A percentile compares a stretch with the other conserved stretches of the same genome.
phyloP scores from a whole-genome alignment of 129 eudicot genomes.

The Flaveria ramosissima region DNA sequence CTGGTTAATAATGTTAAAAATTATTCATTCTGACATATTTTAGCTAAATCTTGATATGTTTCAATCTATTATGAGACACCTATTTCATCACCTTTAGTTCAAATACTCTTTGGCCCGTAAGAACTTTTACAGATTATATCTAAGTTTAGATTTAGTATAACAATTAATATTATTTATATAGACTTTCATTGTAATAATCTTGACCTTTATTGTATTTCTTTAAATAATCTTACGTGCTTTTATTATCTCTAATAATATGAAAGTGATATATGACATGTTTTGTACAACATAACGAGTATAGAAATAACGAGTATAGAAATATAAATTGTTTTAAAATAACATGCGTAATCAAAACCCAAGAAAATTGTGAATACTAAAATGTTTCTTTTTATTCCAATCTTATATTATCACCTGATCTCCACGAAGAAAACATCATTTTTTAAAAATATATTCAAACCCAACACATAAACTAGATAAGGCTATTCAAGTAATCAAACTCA shows the following conservation, averaged over 20 bases:
- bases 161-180: too few species aligned
- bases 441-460: not conserved
- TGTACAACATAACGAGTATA: not conserved
- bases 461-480: not conserved
- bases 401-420: not conserved
- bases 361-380: too few species aligned
- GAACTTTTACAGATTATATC: not conserved
- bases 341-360: not conserved
- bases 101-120: not conserved
- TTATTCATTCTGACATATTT: too few species aligned
- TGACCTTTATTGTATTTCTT: too few species aligned
- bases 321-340: not conserved
- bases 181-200: too few species aligned
- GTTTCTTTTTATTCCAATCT: not conserved
- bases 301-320: not conserved
- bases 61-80: not conserved
- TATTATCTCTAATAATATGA: not conserved
- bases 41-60: not conserved
- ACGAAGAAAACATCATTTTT: not conserved
- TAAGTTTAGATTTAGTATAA: too few species aligned
- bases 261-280: not conserved
- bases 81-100: not conserved
- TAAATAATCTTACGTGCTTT: too few species aligned
- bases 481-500: constrained; percentile 7
- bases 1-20: too few species aligned